phyloP scores from a whole-genome alignment of 495 filamentous ascomycete genomes.

The Antarctomyces pellizariae region DNA sequence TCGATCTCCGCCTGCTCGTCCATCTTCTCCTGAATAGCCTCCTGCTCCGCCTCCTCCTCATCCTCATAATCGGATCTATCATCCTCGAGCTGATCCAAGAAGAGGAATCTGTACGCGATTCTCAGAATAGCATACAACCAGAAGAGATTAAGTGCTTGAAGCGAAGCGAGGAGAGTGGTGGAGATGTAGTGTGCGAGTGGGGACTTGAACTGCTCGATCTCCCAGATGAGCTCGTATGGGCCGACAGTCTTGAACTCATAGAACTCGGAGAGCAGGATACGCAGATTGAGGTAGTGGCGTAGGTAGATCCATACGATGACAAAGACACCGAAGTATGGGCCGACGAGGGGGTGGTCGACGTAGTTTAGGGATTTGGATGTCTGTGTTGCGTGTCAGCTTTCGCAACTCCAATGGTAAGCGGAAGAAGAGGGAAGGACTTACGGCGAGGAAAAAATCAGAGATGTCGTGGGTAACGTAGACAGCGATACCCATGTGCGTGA shows the following conservation, averaged over 20 bases:
- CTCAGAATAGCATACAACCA: constrained; percentile 68
- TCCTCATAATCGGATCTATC: constrained; percentile 29
- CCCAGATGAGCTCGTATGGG: constrained; percentile 72
- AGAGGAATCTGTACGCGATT: constrained; percentile 35
- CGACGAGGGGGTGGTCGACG: constrained; percentile 49
- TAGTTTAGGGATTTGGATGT: constrained; percentile 93
- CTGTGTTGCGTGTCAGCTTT: constrained; percentile 17
- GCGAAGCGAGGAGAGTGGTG: constrained; percentile 37
- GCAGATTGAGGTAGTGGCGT: constrained; percentile 76
- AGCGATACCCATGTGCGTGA: constrained; percentile 90
- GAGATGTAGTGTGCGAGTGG: constrained; percentile 53
- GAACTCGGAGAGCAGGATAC: constrained; percentile 64
- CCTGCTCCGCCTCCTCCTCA: constrained; percentile 16
- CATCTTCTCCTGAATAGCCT: constrained; percentile 2
- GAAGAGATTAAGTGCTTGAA: constrained; percentile 69
- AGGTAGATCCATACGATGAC: constrained; percentile 75
- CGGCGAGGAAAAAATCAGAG: constrained; percentile 89
- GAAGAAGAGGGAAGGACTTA: constrained; percentile 22
- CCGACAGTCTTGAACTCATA: constrained; percentile 79
- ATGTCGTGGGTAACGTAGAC: constrained; percentile 96
- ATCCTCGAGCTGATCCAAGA: constrained; percentile 23
- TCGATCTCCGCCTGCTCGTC: neutral
- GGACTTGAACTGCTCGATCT: constrained; percentile 64
- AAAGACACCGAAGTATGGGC: constrained; percentile 69
- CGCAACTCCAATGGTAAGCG: neutral